A percentile compares a stretch with the other conserved stretches of the same genome.
Evolutionary conservation across 805 yeast genomes (phyloP).

Genomic region (Komagataella pseudopastoris): DNA sequence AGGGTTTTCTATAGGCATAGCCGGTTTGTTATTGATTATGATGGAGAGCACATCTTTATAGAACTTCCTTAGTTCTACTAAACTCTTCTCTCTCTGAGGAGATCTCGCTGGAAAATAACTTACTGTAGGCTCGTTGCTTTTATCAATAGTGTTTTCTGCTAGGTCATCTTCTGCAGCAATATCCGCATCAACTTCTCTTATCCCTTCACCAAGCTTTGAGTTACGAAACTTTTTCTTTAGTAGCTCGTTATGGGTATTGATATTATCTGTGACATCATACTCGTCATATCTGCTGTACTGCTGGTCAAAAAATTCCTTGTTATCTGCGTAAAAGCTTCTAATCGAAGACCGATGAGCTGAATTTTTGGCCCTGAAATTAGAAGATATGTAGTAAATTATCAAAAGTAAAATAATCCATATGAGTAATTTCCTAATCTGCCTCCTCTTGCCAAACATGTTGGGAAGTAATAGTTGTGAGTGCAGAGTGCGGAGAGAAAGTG

Average conservation of each 20-base stretch:
- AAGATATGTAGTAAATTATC: not conserved
- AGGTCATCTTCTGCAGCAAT: not conserved
- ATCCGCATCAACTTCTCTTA: not conserved
- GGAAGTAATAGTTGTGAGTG: not conserved
- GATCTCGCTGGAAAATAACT: not conserved
- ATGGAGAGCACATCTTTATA: constrained; percentile 9
- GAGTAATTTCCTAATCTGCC: not conserved
- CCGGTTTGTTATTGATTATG: constrained; percentile 11
- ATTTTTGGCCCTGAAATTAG: not conserved
- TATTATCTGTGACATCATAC: not conserved
- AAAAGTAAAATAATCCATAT: not conserved
- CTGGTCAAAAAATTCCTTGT: not conserved
- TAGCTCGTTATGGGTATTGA: not conserved
- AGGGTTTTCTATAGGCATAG: constrained; percentile 9
- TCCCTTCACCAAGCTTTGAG: not conserved
- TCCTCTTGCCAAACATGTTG: not conserved
- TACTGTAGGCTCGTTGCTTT: not conserved
- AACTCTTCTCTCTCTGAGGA: constrained; percentile 5
- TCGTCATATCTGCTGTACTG: not conserved
- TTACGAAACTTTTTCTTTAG: not conserved
- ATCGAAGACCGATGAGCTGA: not conserved
- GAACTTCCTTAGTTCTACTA: constrained; percentile 9
- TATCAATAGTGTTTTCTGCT: not conserved
- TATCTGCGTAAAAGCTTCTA: not conserved
- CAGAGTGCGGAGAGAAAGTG: not conserved